Base-by-base conservation (phyloP, 129 eudicot species). In the Centrapalus pauciflorus region DNA sequence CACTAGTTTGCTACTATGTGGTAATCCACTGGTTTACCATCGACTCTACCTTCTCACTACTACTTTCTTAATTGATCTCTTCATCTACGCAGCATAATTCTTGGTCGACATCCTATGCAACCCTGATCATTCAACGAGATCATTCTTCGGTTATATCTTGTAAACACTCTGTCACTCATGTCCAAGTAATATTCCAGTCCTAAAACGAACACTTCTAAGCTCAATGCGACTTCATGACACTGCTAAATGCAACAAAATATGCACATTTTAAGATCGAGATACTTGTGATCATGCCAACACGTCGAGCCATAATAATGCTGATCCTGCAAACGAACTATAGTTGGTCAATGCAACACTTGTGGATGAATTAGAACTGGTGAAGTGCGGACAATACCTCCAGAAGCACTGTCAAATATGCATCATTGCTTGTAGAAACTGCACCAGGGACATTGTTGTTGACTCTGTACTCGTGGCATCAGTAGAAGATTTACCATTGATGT, bases 231-330 rank as follows among this genome's bases (percentile, higher is more conserved):
- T n/a, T n/a, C n/a, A n/a, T n/a, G n/a, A n/a, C n/a, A n/a, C n/a
- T n/a, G n/a, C n/a, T n/a, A n/a, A n/a, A n/a, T n/a, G n/a, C n/a
- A n/a, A n/a, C n/a, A n/a, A n/a, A n/a, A n/a, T n/a, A n/a, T n/a
- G 82, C 77, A 88, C 55, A 89, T 30, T 72, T 70, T 50, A 85
- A 69, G 35, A 88, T 87, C 21, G 81, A 43, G 28, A 85, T 59
- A 50, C 77, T 61, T 27, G 93, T 88, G 46, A 88, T 70, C 55
- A 85, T 68, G 43, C 78, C 92, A 58, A n/a, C n/a, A n/a, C n/a
- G n/a, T n/a, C n/a, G n/a, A 88, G 85, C 96, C 96, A 88, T 29
- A 88, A 51, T 69, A 88, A 76, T 1, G 74, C 77, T 49, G 96
- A 84, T 27, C 84, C 96, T 84, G 84, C 77, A 67, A 49, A 64